Evolutionary conservation across 1,139 yeast species (phyloP), one percentile per base, ranked within the genome.

Genomic region (Candida tunisiensis): DNA sequence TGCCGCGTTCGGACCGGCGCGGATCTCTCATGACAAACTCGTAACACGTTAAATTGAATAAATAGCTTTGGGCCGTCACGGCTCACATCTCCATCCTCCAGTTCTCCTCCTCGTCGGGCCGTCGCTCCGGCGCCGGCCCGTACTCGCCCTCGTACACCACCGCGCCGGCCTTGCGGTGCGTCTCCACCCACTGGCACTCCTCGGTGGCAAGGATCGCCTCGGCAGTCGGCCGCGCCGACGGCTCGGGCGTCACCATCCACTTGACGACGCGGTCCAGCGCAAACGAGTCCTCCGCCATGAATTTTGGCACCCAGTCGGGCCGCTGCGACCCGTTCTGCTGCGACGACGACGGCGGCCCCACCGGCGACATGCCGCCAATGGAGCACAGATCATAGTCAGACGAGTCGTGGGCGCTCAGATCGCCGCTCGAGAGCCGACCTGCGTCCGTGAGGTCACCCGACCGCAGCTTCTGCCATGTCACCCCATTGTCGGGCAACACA

Each of bases 361-460:
- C 17, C n/a, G 26, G 26, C 21, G 19, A 16, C 15, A 17, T 12
- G 11, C 16, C 21, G 12, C n/a, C 22, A 10, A 20, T 20, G 14
- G 7, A 13, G 8, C n/a, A 14, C 8, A n/a, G n/a, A 17, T 31
- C 36, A 13, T 28, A 37, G 19, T 51, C 58, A 4, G 49, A 29
- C 17, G 31, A 27, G 22, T 35, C 33, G 15, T 29, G 29, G 24
- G 24, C n/a, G 8, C 18, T 44, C 25, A 73, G 50, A 38, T 73
- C 80, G 12, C 74, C 71, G 3, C 78, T 70, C 32, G 91, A 75
- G 34, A 88, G 59, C 39, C 74, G 68, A 0, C 98, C 98, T 1
- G 96, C 96, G 51, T 88, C 98, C 17, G 92, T 74, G 35, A 91
- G 58, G 49, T 88, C 98, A 1, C 98, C 99, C 26, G 93, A 79